Evolutionary conservation across 768 basidiomycete species (phyloP).

Genomic region (Candolleomyces eurysporus): DNA sequence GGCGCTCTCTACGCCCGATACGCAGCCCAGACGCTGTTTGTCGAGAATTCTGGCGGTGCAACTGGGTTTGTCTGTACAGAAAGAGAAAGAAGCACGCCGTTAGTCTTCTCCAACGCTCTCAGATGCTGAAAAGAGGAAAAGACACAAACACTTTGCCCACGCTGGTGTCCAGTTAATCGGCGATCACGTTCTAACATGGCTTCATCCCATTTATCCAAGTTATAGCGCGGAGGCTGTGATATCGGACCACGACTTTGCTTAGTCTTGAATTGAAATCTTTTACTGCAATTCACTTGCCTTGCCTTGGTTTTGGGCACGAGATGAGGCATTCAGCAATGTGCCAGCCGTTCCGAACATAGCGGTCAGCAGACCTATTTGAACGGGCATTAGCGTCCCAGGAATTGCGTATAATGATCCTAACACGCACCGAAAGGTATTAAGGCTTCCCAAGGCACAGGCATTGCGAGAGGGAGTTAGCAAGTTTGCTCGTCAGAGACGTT

Average conservation of each 20-base stretch:
- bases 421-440: conserved; percentile 87
- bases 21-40: conserved; percentile 66
- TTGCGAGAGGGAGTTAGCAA: conserved; percentile 26
- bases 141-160: conserved; percentile 80
- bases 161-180: conserved; percentile 79
- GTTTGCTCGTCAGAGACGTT: too few species aligned
- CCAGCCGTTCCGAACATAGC: conserved; percentile 90
- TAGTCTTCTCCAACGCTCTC: not conserved
- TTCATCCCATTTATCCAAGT: conserved; percentile 86
- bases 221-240: conserved; percentile 75
- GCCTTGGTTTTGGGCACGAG: conserved; percentile 82
- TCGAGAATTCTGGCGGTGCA: conserved; percentile 70
- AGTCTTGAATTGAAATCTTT: not conserved
- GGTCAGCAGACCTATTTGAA: conserved; percentile 69
- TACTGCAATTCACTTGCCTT: conserved; percentile 53
- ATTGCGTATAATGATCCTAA: not conserved
- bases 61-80: conserved; percentile 9
- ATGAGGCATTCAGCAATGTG: conserved; percentile 77
- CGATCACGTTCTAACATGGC: conserved; percentile 96
- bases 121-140: not conserved
- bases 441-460: conserved; percentile 98
- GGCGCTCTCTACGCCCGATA: conserved; percentile 49
- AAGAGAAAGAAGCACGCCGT: not conserved
- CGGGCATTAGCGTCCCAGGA: not conserved
- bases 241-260: not conserved